phyloP scores from a whole-genome alignment of 306 rosid species.

The Acacia confusa region DNA sequence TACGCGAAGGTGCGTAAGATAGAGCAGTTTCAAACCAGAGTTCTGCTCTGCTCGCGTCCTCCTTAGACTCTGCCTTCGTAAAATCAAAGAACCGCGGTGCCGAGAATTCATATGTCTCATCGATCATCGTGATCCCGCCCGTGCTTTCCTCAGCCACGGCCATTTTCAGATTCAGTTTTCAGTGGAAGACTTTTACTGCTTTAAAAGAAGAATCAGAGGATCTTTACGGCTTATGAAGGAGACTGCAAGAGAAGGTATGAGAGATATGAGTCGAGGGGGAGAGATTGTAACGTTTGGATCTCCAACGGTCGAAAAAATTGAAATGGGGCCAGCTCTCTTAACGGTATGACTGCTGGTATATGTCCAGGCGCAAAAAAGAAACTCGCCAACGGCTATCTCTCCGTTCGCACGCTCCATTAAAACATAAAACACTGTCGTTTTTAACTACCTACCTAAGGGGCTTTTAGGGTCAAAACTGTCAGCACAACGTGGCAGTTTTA shows the following conservation, averaged over 20 bases:
- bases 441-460: too few species aligned
- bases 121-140: conserved; percentile 45
- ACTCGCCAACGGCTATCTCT: conserved; percentile 1
- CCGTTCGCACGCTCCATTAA: not conserved
- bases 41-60: conserved; percentile 57
- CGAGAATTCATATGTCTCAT: conserved; percentile 76
- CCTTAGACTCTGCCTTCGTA: conserved; percentile 53
- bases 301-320: conserved; percentile 19
- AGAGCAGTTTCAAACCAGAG: conserved; percentile 89
- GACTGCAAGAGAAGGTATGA: not conserved
- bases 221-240: not conserved
- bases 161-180: conserved; percentile 22
- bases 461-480: not conserved
- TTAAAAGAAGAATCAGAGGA: conserved; percentile 4
- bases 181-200: not conserved
- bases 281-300: conserved; percentile 6
- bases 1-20: conserved; percentile 91
- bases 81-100: conserved; percentile 93
- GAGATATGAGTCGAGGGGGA: not conserved
- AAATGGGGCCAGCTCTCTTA: not conserved
- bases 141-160: conserved; percentile 50
- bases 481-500: not conserved
- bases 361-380: not conserved
- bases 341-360: not conserved
- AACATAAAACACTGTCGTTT: not conserved